These are phyloP conservation scores for Artemisia argyi DNA, from an alignment of 129 eudicot genomes.

Conservation along the genomic window DNA sequence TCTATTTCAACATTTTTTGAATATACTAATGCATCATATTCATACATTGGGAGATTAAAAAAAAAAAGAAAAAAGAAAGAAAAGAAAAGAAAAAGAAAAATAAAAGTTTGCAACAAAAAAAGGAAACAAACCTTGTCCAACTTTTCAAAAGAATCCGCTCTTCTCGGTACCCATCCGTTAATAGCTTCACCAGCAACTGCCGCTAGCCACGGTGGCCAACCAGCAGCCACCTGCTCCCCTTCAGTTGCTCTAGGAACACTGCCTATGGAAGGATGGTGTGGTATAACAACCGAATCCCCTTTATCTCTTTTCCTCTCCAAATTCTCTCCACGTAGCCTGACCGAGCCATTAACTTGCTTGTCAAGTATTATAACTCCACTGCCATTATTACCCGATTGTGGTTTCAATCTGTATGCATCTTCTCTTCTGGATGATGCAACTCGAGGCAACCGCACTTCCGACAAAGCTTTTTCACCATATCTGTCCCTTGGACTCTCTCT, in stretches of 20 bases:
- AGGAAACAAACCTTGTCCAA: slow-evolving; percentile 73
- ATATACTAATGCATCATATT: neutral
- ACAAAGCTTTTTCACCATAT: slow-evolving; percentile 47
- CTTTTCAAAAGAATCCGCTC: slow-evolving; percentile 94
- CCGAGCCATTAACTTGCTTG: slow-evolving; percentile 60
- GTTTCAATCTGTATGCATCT: slow-evolving; percentile 48
- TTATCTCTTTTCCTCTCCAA: slow-evolving; percentile 65
- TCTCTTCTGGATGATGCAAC: slow-evolving; percentile 69
- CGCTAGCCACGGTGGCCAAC: slow-evolving; percentile 97
- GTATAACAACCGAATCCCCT: slow-evolving; percentile 31
- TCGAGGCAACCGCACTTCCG: slow-evolving; percentile 48
- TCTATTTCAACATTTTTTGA: too few species aligned
- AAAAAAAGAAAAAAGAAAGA: too few species aligned
- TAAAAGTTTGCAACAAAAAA: slow-evolving; percentile 6
- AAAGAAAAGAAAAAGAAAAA: too few species aligned
- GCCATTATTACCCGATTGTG: slow-evolving; percentile 49
- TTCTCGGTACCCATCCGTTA: slow-evolving; percentile 88
- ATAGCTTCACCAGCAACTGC: slow-evolving; percentile 95
- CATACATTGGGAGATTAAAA: slow-evolving; percentile 4
- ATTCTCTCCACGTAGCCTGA: slow-evolving; percentile 44
- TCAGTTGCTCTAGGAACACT: slow-evolving; percentile 60
- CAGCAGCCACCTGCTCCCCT: slow-evolving; percentile 95
- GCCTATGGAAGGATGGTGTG: slow-evolving; percentile 47
- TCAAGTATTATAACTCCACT: slow-evolving; percentile 62
- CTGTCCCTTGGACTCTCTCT: slow-evolving; percentile 74